Evolutionary conservation across 2,329 filamentous ascomycete species (phyloP).

Genomic region (Phaeosphaeriaceae sp.): DNA sequence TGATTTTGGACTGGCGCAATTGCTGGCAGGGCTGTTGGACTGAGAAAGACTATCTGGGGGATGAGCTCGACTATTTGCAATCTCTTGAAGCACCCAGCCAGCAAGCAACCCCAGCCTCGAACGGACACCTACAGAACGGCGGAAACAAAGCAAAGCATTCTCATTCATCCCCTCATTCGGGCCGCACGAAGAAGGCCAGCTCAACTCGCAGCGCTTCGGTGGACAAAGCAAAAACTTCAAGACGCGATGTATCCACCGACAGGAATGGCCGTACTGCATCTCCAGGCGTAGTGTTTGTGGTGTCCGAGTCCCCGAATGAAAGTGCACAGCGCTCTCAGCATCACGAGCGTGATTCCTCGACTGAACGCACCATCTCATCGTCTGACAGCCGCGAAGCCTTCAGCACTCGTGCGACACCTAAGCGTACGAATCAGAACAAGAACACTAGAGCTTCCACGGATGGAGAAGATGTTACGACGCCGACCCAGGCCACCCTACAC

Average conservation of each 20-base stretch:
- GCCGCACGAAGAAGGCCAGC: conserved; percentile 32
- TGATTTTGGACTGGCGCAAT: conserved; percentile 93
- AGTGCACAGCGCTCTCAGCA: conserved; percentile 22
- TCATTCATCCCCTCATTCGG: conserved; percentile 31
- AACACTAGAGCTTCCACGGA: conserved; percentile 32
- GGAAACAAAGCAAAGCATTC: conserved; percentile 30
- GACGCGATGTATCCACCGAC: conserved; percentile 40
- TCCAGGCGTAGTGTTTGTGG: conserved; percentile 29
- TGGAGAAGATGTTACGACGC: conserved; percentile 41
- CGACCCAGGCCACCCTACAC: conserved; percentile 42
- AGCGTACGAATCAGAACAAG: conserved; percentile 33
- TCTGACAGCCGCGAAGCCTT: conserved; percentile 40
- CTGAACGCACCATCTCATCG: conserved; percentile 38
- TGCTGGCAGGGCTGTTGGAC: conserved; percentile 98
- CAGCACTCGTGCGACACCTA: conserved; percentile 26
- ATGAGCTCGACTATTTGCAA: conserved; percentile 42
- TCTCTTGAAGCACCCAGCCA: conserved; percentile 23
- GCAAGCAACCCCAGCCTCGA: conserved; percentile 29
- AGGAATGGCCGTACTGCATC: conserved; percentile 43
- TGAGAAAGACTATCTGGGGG: conserved; percentile 70
- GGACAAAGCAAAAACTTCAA: conserved; percentile 36
- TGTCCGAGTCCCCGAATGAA: conserved; percentile 33
- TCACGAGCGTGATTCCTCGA: conserved; percentile 35
- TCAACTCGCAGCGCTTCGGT: conserved; percentile 40
- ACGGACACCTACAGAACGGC: conserved; percentile 29